Percentiles rank a stretch among this genome's conserved stretches.
Conservation (phyloP, 192 early-diverging fungal species). For the Podila clonocystis region DNA sequence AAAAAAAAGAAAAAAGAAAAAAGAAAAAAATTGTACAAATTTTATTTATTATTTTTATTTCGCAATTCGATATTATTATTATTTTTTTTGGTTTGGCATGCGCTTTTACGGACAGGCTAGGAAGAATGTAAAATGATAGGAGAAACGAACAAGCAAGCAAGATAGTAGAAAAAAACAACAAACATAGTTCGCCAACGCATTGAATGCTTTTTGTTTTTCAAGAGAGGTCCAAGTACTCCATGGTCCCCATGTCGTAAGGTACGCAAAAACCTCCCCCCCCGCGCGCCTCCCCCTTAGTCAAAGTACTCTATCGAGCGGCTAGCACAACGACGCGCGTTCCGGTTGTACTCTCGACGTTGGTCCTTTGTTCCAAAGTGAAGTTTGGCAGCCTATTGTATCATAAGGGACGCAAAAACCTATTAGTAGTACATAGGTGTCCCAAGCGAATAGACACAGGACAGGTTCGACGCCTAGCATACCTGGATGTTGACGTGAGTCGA, state of each 20-base stretch:
- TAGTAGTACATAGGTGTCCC: neutral
- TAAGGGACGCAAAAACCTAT: neutral
- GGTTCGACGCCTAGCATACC: constrained; percentile 3
- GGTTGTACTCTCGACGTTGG: constrained; percentile 48
- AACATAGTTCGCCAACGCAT: too few relatives aligned
- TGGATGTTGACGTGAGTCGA: constrained; percentile 40
- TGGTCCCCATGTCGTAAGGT: too few relatives aligned
- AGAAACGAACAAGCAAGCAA: too few relatives aligned
- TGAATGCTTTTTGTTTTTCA: too few relatives aligned
- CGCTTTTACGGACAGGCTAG: neutral
- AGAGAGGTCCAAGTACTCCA: too few relatives aligned
- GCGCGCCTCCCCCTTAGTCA: constrained; percentile 11
- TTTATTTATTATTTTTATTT: neutral
- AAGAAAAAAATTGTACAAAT: neutral
- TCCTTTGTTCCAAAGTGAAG: constrained; percentile 50
- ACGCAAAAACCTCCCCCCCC: too few relatives aligned
- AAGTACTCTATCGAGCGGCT: constrained; percentile 47
- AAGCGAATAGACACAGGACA: neutral
- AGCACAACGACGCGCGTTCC: constrained; percentile 43
- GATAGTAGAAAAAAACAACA: too few relatives aligned
- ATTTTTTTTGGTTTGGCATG: neutral
- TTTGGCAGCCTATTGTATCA: constrained; percentile 25
- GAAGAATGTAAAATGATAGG: neutral
- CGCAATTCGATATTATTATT: neutral
- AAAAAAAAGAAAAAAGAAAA: too few relatives aligned